Evolutionary conservation across 768 basidiomycete genomes (phyloP).

Genomic region (Boletus tylopilopsis): DNA sequence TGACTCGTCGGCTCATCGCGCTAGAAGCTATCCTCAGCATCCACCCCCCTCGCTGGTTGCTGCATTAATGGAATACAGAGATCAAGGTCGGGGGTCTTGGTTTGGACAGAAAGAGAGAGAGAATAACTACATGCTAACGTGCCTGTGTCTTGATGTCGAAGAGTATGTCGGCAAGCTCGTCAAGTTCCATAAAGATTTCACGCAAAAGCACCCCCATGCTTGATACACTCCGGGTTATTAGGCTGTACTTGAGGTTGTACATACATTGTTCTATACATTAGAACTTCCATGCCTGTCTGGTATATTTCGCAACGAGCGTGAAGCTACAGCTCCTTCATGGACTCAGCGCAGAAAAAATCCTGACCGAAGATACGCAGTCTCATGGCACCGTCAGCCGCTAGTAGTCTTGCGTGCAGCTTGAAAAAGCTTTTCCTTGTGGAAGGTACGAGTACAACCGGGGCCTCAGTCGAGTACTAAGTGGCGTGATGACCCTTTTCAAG

Average conservation of each 20-base stretch:
- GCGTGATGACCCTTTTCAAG: too few relatives aligned
- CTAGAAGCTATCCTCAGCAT: slow-evolving; percentile 81
- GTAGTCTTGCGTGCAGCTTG: too few relatives aligned
- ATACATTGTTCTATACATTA: neutral
- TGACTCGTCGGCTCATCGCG: too few relatives aligned
- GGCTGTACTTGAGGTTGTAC: neutral
- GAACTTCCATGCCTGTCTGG: too few relatives aligned
- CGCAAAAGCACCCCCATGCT: slow-evolving; percentile 41
- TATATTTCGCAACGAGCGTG: too few relatives aligned
- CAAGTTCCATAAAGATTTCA: slow-evolving; percentile 62
- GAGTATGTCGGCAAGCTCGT: slow-evolving; percentile 88
- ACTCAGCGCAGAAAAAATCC: too few relatives aligned
- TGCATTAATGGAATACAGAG: slow-evolving; percentile 89
- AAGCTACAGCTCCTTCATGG: too few relatives aligned
- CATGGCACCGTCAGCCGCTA: too few relatives aligned
- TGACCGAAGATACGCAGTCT: too few relatives aligned
- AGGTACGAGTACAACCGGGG: too few relatives aligned
- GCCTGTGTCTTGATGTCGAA: slow-evolving; percentile 90
- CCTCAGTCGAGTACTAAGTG: too few relatives aligned
- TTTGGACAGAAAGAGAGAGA: slow-evolving; percentile 93
- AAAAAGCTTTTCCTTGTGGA: too few relatives aligned
- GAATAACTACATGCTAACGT: slow-evolving; percentile 90
- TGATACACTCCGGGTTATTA: slow-evolving; percentile 12
- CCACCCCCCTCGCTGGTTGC: slow-evolving; percentile 69
- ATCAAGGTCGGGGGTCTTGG: slow-evolving; percentile 86